Base-by-base conservation (phyloP, 1,139 yeast species). In the Pichia kudriavzevii region DNA sequence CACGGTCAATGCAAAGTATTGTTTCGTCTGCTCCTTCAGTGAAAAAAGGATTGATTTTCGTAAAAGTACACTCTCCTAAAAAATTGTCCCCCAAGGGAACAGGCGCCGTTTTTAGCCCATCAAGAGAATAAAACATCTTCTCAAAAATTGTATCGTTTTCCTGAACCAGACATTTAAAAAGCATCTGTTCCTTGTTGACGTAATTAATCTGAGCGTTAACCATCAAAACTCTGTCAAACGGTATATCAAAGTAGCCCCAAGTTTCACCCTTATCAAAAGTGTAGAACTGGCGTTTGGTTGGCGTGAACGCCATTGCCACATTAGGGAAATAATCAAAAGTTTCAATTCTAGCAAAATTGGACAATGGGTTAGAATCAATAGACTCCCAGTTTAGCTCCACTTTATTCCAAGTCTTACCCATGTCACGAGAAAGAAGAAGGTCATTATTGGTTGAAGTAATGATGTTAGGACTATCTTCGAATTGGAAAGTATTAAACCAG, bases 221-320 rank as follows among this genome's bases (percentile, higher is more conserved):
- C 4, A 13, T 4, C 4, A 17, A 2, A 1, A 36, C 11, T 1
- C 24, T 30, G 0, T 29, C 22, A 7, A 25, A 27, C 3, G 41
- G 45, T 4, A 47, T 12, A 5, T 60, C 60, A 48, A 77, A 71
- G 19, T 55, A 43, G 2, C 47, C 43, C 91, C 91, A 82, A 1
- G 68, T 50, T 26, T 62, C 56, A 19, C 91, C 93, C 38, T 63
- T 59, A 51, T 81, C 79, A 18, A 52, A 56, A 5, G 91, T 72
- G 17, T 66, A 59, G 45, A 57, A 79, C 22, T 75, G 81, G 4
- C 50, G 54, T 2, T 51, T 46, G 1, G 55, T 43, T 0, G 43
- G 30, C 1, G 77, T 59, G 38, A 75, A 55, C 1, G 71, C 75
- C 50, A 75, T 69, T 0, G 80, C 91, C 31, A 78, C 54, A 41